Conservation (phyloP, 768 basidiomycete genomes). For the Coprinopsis cinerea region DNA sequence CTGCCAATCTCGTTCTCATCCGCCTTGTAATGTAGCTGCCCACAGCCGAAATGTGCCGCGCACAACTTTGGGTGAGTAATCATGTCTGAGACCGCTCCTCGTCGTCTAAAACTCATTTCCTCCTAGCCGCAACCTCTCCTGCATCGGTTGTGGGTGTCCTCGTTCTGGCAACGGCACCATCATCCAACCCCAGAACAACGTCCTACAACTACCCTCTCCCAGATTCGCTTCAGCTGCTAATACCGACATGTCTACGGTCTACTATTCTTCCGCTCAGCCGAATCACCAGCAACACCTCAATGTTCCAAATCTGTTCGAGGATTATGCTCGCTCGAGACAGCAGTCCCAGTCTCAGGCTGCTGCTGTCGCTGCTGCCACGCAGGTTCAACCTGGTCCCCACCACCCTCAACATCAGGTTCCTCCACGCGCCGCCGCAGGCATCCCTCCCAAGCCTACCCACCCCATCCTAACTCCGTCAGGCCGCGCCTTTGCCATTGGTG, state of each 20-base stretch:
- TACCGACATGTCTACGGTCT: slow-evolving; percentile 16
- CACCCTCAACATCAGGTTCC: slow-evolving; percentile 14
- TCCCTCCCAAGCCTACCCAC: slow-evolving; percentile 42
- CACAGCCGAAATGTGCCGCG: slow-evolving; percentile 62
- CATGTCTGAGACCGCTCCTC: slow-evolving; percentile 19
- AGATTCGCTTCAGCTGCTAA: slow-evolving; percentile 15
- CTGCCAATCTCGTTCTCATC: no score
- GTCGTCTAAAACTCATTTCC: slow-evolving; percentile 44
- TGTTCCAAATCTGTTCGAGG: background rate
- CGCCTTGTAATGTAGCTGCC: slow-evolving; percentile 49
- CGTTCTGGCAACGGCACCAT: slow-evolving; percentile 29
- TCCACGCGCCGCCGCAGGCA: slow-evolving; percentile 15
- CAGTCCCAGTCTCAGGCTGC: slow-evolving; percentile 13
- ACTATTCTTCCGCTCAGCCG: slow-evolving; percentile 24
- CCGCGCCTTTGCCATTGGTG: slow-evolving; percentile 67
- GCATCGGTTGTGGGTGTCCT: slow-evolving; percentile 72
- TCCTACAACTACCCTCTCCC: slow-evolving; percentile 13
- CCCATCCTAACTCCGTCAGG: slow-evolving; percentile 82
- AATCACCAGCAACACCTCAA: slow-evolving; percentile 16
- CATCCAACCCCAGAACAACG: no score
- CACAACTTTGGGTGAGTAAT: slow-evolving; percentile 79
- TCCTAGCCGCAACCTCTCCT: slow-evolving; percentile 67
- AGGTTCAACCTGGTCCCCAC: background rate
- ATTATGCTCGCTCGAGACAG: slow-evolving; percentile 4
- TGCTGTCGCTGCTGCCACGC: slow-evolving; percentile 9